A percentile compares a stretch with the other conserved stretches of the same genome.
Evolutionary conservation across 306 rosid genomes (phyloP).

Genomic region (Vigna unguiculata): DNA sequence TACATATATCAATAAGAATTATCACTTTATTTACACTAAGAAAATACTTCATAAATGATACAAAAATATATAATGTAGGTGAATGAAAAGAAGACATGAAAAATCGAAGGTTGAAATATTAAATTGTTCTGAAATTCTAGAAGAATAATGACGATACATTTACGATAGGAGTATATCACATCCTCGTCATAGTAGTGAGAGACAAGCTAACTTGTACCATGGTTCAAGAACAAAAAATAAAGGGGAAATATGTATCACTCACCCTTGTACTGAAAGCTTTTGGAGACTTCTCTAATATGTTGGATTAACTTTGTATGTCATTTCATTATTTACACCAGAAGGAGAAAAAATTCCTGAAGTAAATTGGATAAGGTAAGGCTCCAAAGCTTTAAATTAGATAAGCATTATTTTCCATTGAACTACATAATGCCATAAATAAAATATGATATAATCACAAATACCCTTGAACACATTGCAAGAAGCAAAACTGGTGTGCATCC

Average conservation of each 20-base stretch:
- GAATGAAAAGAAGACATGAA: no score
- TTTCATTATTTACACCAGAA: conserved; percentile 76
- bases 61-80: no score
- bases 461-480: conserved; percentile 33
- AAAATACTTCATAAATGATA: no score
- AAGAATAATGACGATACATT: no score
- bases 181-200: conserved; percentile 5
- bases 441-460: background rate
- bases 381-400: conserved; percentile 8
- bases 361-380: conserved; percentile 21
- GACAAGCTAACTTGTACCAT: conserved; percentile 26
- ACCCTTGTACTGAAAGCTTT: conserved; percentile 82
- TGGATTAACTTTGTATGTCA: conserved; percentile 74
- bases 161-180: background rate
- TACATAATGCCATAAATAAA: no score
- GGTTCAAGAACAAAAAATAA: conserved; percentile 3
- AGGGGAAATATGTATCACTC: conserved; percentile 43
- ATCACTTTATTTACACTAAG: no score
- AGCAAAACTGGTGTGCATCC: conserved; percentile 9
- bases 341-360: background rate
- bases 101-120: no score
- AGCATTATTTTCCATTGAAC: background rate
- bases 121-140: conserved; percentile 6
- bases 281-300: conserved; percentile 87
- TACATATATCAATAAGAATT: no score